A percentile compares a stretch with the other conserved stretches of the same genome.
Evolutionary conservation across 2,329 filamentous ascomycete species (phyloP).

Genomic region (Fonsecaea erecta): DNA sequence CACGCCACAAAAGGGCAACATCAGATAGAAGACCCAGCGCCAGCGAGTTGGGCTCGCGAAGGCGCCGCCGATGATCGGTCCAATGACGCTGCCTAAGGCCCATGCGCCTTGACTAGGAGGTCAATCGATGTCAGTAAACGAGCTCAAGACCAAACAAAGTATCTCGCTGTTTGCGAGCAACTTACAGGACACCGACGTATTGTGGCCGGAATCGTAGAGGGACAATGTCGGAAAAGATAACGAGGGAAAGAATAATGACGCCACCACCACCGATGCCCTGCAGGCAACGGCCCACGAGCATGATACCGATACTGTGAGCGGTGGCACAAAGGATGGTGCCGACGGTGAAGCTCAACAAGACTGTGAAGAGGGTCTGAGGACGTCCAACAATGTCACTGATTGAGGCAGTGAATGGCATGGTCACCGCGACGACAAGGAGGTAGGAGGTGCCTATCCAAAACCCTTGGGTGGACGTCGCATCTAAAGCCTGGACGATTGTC

Average conservation of each 20-base stretch:
- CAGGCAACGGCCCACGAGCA: slow-evolving; percentile 51
- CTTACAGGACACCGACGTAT: slow-evolving; percentile 42
- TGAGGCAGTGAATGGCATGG: slow-evolving; percentile 50
- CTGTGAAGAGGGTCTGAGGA: slow-evolving; percentile 49
- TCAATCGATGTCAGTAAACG: slow-evolving; percentile 1
- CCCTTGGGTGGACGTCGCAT: slow-evolving; percentile 47
- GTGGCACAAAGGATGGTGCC: slow-evolving; percentile 53
- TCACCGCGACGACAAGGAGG: slow-evolving; percentile 50
- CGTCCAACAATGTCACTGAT: slow-evolving; percentile 57
- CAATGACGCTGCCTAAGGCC: slow-evolving; percentile 40
- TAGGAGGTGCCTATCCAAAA: slow-evolving; percentile 59
- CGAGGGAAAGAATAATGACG: slow-evolving; percentile 48
- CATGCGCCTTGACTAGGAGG: slow-evolving; percentile 37
- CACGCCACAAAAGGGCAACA: slow-evolving; percentile 44
- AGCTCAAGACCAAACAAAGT: background rate
- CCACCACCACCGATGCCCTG: slow-evolving; percentile 56
- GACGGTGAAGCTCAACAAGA: slow-evolving; percentile 52
- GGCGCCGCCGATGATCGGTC: slow-evolving; percentile 48
- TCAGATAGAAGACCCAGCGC: slow-evolving; percentile 50
- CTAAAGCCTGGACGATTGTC: slow-evolving; percentile 42
- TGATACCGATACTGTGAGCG: slow-evolving; percentile 45
- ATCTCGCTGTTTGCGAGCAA: background rate
- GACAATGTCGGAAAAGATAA: slow-evolving; percentile 51
- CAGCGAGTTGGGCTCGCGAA: slow-evolving; percentile 43
- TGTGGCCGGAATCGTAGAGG: slow-evolving; percentile 42